Evolutionary conservation across 108 stramenopile genomes (phyloP), one percentile per base, ranked within the genome.

Genomic region (Nitzschia putrida): DNA sequence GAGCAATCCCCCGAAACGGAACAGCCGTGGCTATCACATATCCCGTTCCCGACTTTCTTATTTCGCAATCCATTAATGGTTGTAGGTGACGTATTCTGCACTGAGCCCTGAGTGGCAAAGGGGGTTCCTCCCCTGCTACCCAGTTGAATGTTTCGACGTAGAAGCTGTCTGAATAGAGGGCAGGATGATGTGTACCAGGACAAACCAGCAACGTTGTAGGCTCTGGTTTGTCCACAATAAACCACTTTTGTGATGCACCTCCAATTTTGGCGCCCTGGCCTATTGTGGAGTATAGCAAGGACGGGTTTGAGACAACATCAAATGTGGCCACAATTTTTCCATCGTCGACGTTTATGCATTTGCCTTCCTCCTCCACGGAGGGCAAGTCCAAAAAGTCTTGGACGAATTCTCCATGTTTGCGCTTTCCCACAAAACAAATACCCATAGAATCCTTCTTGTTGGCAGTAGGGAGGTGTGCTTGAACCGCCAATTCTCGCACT

Each of bases 391-490:
- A 42, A 72, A 96, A 97, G 66, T 96, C 78, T 5, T 89, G 78
- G 24, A 98, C 66, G 68, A 97, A 98, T 0, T 85, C 79, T 16
- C 79, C 84, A 81, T 95, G 66, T 57, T 57, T 68, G 40, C 95
- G 86, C 72, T 95, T 95, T 40, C 97, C 97, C 9, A 98, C 86
- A 79, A 97, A 98, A 70, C 98, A 98, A 60, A 98, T 95, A 4
- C 98, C 98, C 82, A 95, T 90, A 13, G 85, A 88, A 45, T 98
- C 98, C 58, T 80, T 71, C 78, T 97, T 96, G 26, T 57, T 59
- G 10, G 96, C 95, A 16, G 84, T 95, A 8, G 91, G 89, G 5
- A 97, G 80, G 10, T 86, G 64, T 2, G 82, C 90, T 26, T 79
- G 38, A 13, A 57, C 37, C 0, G 98, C 98, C 8, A 96, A 60